Evolutionary conservation across 441 rosid genomes (phyloP), one percentile per base, ranked within the genome.

Genomic region (Geranium incanum): DNA sequence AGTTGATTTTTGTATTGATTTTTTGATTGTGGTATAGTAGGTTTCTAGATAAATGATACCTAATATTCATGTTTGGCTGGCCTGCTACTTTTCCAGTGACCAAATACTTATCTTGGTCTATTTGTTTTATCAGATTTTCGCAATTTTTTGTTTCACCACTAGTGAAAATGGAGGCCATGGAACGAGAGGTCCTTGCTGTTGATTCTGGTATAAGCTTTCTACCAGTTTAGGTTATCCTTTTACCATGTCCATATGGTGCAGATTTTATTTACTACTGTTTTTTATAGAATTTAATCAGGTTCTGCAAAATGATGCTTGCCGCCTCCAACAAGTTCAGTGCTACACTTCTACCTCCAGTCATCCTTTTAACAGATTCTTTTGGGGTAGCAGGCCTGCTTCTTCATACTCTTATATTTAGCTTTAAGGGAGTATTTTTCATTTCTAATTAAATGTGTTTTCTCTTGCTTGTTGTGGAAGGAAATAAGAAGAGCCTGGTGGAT

Each of bases 101-200:
- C 36, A 18, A 1, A 73, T 63, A 67, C 78, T 75, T 66, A 21
- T 65, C 48, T 60, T 74, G 39, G 62, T 76, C 59, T 64, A 72
- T 28, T 81, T 74, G 50, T 73, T 43, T 66, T 78, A n/a, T 66
- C 88, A 95, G 99, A 83, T 95, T 95, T 84, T 95, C 99, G 70
- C 97, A 95, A 81, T 95, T 95, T 86, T 95, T 95, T 79, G 82
- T 95, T 82, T 88, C 97, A 16, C 99, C 99, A 68, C 94, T 95
- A 41, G 85, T 95, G 76, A 95, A 95, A 81, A 76, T 71, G 73
- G 99, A 90, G 78, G 96, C 99, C 11, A 92, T 95, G 99, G 96
- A 95, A 73, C 81, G 99, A 67, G 99, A 95, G 82, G 86, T 90
- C 64, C 96, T 95, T 81, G 96, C 99, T 69, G 91, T 95, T 59